These are phyloP conservation scores for Albophoma yamanashiensis DNA, from an alignment of 2,329 filamentous ascomycete genomes.

Conservation along the genomic window DNA sequence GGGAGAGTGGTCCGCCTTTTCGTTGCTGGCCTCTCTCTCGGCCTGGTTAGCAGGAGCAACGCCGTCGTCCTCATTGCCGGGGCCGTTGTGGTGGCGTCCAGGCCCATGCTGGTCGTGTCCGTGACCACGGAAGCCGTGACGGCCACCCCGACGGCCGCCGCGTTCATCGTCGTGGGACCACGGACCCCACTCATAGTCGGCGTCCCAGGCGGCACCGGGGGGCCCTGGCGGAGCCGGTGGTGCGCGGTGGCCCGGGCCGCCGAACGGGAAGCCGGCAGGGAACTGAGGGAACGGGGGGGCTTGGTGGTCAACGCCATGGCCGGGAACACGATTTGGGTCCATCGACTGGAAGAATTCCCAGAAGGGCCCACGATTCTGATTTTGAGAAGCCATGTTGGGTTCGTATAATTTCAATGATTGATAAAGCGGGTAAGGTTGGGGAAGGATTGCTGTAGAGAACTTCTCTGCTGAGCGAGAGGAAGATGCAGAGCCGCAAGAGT, in stretches of 20 bases:
- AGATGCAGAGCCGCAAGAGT: neutral
- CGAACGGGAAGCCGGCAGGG: conserved; percentile 24
- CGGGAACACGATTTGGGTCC: conserved; percentile 17
- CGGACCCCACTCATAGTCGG: conserved; percentile 13
- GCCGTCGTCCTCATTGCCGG: conserved; percentile 10
- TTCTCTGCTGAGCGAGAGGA: neutral
- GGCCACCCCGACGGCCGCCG: conserved; percentile 6
- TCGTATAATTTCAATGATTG: neutral
- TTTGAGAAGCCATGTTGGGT: conserved; percentile 12
- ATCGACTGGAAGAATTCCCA: conserved; percentile 26
- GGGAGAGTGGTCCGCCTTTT: conserved; percentile 22
- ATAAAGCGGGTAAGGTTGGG: neutral
- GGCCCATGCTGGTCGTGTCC: conserved; percentile 2
- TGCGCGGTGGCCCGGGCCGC: conserved; percentile 5
- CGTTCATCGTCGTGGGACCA: conserved; percentile 6
- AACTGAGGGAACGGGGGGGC: conserved; percentile 13
- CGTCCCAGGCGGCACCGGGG: conserved; percentile 1
- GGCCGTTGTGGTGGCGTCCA: conserved; percentile 11
- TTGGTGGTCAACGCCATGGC: conserved; percentile 27
- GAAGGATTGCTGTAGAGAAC: neutral
- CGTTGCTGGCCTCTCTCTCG: conserved; percentile 13
- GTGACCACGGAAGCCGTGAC: neutral
- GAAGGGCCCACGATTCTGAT: conserved; percentile 9
- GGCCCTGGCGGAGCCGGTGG: neutral
- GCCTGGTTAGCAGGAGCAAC: neutral